phyloP scores from a whole-genome alignment of 2,329 filamentous ascomycete genomes.

The Paraconiothyrium sp. region DNA sequence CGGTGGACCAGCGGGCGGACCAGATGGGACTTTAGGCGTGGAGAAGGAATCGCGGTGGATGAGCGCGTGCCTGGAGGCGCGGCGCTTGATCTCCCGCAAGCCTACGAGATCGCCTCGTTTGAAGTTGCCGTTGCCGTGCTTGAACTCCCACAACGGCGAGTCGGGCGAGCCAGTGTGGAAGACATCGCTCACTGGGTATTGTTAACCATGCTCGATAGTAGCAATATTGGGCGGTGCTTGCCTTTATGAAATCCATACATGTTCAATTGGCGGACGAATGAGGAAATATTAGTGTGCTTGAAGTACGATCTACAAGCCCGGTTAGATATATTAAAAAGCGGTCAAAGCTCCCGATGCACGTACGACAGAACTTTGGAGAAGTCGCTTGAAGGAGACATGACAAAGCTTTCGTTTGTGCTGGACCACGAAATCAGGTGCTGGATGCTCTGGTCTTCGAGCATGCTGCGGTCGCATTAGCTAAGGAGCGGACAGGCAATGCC shows the following conservation, averaged over 20 bases:
- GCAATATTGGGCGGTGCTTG: slow-evolving; percentile 51
- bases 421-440: slow-evolving; percentile 98
- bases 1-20: slow-evolving; percentile 84
- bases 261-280: slow-evolving; percentile 95
- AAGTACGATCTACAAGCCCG: slow-evolving; percentile 82
- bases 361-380: slow-evolving; percentile 98
- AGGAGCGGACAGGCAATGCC: slow-evolving; percentile 14
- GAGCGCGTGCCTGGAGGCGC: slow-evolving; percentile 89
- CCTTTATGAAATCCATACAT: slow-evolving; percentile 99
- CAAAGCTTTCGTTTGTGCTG: slow-evolving; percentile 91
- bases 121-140: slow-evolving; percentile 96
- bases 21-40: slow-evolving; percentile 71
- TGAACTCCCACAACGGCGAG: slow-evolving; percentile 97
- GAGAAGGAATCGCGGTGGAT: slow-evolving; percentile 92
- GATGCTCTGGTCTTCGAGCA: slow-evolving; percentile 94
- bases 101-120: slow-evolving; percentile 93
- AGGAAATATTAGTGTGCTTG: slow-evolving; percentile 99
- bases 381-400: slow-evolving; percentile 97
- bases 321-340: slow-evolving; percentile 40
- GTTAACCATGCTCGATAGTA: slow-evolving; percentile 24
- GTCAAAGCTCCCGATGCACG: slow-evolving; percentile 54
- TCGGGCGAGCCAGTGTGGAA: slow-evolving; percentile 96
- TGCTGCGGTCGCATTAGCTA: slow-evolving; percentile 66
- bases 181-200: slow-evolving; percentile 84
- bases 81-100: slow-evolving; percentile 91